Conservation (phyloP, 164 flowering plant species). For the Kingdonia uniflora region DNA sequence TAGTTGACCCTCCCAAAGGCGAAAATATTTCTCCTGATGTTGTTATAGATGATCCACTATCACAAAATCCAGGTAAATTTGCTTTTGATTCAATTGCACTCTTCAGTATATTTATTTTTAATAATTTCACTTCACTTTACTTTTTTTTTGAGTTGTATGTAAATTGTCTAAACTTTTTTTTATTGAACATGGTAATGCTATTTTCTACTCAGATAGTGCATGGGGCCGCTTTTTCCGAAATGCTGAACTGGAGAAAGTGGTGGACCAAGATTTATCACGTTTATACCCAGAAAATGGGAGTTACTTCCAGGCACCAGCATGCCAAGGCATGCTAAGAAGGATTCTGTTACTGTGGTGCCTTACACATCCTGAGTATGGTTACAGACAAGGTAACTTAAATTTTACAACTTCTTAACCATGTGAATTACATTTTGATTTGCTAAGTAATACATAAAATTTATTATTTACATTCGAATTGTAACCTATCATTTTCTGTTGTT, state of each 20-base stretch:
- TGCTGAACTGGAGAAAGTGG: conserved; percentile 91
- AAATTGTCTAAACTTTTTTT: neutral
- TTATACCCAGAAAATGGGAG: conserved; percentile 89
- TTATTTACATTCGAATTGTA: too few relatives aligned
- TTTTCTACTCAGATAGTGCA: conserved; percentile 62
- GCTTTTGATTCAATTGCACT: neutral
- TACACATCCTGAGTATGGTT: conserved; percentile 77
- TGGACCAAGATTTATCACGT: conserved; percentile 89
- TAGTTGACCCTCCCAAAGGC: conserved; percentile 67
- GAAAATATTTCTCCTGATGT: conserved; percentile 51
- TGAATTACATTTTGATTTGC: too few relatives aligned
- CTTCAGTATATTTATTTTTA: neutral
- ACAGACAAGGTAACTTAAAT: conserved; percentile 61
- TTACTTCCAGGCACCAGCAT: conserved; percentile 78
- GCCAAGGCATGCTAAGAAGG: conserved; percentile 79
- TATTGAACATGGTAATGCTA: neutral
- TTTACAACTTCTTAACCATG: too few relatives aligned
- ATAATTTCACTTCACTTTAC: neutral
- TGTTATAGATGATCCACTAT: conserved; percentile 82
- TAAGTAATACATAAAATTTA: too few relatives aligned
- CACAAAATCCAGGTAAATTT: conserved; percentile 76
- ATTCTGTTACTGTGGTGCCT: conserved; percentile 87
- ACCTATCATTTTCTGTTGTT: too few relatives aligned
- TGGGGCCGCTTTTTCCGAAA: conserved; percentile 90
- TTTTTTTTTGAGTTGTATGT: neutral